These are phyloP conservation scores for Debaryomyces udenii DNA, from an alignment of 1,139 yeast genomes.

Conservation along the genomic window DNA sequence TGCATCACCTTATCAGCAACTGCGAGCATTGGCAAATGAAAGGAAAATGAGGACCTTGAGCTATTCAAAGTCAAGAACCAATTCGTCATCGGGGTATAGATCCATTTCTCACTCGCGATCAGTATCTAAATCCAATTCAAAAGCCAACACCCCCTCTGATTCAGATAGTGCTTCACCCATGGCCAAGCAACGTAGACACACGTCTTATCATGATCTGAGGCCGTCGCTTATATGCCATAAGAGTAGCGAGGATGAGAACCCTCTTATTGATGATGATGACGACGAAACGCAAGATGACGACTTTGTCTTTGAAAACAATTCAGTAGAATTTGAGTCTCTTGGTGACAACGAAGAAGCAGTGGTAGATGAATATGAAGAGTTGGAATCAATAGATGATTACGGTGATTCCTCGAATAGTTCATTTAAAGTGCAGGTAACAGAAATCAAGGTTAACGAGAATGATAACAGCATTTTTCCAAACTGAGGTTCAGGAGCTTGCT, in stretches of 20 bases:
- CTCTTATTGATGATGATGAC: conserved; percentile 13
- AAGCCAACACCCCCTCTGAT: conserved; percentile 2
- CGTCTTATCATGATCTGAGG: conserved; percentile 33
- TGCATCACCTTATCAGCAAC: conserved; percentile 68
- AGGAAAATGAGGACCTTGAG: conserved; percentile 32
- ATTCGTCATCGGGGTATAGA: conserved; percentile 16
- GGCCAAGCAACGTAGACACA: conserved; percentile 31
- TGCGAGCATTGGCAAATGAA: conserved; percentile 47
- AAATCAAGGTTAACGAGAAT: conserved; percentile 50
- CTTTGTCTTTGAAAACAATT: conserved; percentile 9
- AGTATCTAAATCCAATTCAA: neutral
- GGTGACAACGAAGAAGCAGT: conserved; percentile 23
- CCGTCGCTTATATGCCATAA: conserved; percentile 24
- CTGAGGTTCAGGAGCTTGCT: neutral
- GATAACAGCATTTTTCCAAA: conserved; percentile 31
- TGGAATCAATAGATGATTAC: conserved; percentile 27
- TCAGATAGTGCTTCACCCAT: neutral
- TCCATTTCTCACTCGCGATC: conserved; percentile 12
- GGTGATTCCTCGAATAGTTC: conserved; percentile 30
- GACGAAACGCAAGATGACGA: conserved; percentile 13
- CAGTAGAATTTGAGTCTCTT: conserved; percentile 17
- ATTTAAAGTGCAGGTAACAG: conserved; percentile 55
- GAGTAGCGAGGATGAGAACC: conserved; percentile 12
- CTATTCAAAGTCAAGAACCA: conserved; percentile 17
- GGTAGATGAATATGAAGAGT: conserved; percentile 28